phyloP scores from a whole-genome alignment of 768 basidiomycete genomes.

The Boletellus emodensis region DNA sequence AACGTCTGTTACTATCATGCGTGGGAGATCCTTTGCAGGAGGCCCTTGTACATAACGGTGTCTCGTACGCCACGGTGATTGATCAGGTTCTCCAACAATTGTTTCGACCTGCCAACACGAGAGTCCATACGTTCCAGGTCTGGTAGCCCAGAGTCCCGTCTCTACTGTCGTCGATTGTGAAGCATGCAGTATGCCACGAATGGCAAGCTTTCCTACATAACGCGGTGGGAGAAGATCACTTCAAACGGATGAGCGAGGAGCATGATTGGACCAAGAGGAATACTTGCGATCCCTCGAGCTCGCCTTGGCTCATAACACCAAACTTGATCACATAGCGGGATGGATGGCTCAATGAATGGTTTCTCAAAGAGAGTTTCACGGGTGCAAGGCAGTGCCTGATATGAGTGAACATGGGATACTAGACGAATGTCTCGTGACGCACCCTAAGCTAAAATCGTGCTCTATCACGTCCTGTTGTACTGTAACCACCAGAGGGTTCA shows the following conservation, averaged over 20 bases:
- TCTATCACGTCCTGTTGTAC: slow-evolving; percentile 42
- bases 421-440: slow-evolving; percentile 25
- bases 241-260: slow-evolving; percentile 8
- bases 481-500: slow-evolving; percentile 62
- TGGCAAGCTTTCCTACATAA: slow-evolving; percentile 65
- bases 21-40: slow-evolving; percentile 24
- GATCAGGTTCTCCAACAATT: slow-evolving; percentile 47
- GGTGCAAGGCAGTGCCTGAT: slow-evolving; percentile 53
- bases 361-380: slow-evolving; percentile 57
- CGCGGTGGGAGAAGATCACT: slow-evolving; percentile 48
- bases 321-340: slow-evolving; percentile 58
- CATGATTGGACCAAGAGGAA: background rate
- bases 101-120: slow-evolving; percentile 69
- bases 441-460: slow-evolving; percentile 75
- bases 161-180: slow-evolving; percentile 40
- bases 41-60: slow-evolving; percentile 40
- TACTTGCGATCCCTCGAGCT: slow-evolving; percentile 22
- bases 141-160: slow-evolving; percentile 55
- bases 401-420: slow-evolving; percentile 5
- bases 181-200: slow-evolving; percentile 56
- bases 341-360: slow-evolving; percentile 64
- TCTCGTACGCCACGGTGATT: slow-evolving; percentile 32
- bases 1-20: slow-evolving; percentile 32
- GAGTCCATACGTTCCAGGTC: slow-evolving; percentile 62
- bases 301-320: slow-evolving; percentile 21